Evolutionary conservation across 2,329 filamentous ascomycete species (phyloP), one percentile per base, ranked within the genome.

Genomic region (Fusarium sp.): DNA sequence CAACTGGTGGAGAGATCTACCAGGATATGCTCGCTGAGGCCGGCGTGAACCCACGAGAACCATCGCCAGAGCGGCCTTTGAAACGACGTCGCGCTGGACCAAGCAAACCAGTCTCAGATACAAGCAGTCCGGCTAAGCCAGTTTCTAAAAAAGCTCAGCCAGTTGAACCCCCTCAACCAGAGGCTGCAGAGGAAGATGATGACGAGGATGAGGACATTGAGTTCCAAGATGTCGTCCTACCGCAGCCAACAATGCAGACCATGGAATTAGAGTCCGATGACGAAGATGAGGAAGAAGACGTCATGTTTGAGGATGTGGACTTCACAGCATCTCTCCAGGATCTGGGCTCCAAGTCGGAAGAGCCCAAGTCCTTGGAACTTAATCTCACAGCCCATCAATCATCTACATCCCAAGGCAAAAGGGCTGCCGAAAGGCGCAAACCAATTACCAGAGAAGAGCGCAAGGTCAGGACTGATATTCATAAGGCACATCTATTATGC

Each of bases 401-500:
- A 3, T 76, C 78, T 3, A 70, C 71, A 41, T 70, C 76, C 22
- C 55, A 75, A 48, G 40, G 67, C 43, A 79, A 77, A 48, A 75
- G 74, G 39, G 64, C 65, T 2, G 72, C 65, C 0, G 80, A 83
- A 24, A 80, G 83, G 46, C 82, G 84, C 50, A 89, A 84, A 71
- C 82, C 84, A 3, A 79, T 88, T 5, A 86, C 78, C 24, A 85
- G 82, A 65, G 83, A 83, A 20, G 87, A 90, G 70, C 86, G 81
- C 64, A 79, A 79, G 43, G 80, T 77, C 15, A 88, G 94, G 20
- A 77, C 96, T 30, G 86, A 93, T 51, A 84, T 94, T n/a, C 96
- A 99, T 78, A 97, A 95, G 78, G 83, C 89, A 64, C 94, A 99
- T 79, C 69, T 98, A 1, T 81, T 97, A 15, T 97, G 93, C 75